Evolutionary conservation across 176 grass and related monocot species (phyloP), one percentile per base, ranked within the genome.

Genomic region (Oryza glumipatula): DNA sequence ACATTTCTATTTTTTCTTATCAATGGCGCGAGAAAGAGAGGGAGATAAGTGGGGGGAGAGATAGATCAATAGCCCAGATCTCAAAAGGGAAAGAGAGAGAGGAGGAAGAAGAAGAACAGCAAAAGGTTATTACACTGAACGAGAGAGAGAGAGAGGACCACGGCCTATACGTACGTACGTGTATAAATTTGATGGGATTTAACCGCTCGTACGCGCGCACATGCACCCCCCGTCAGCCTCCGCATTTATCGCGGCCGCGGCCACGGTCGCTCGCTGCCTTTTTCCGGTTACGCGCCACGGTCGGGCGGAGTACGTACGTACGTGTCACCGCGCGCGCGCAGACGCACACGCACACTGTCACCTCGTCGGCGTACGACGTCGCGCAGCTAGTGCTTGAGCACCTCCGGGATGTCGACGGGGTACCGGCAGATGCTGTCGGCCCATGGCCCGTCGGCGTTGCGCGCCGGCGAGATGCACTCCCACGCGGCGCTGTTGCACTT

Each of bases 401-500:
- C 87, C 61, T 89, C 93, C 11, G 93, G 93, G 49, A 95, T 88
- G 68, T 95, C 70, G 4, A 95, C 88, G 0, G 93, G 93, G 52
- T 95, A 95, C 11, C 90, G 90, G 78, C 89, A 51, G 90, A 95
- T 86, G 78, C 79, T 82, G 0, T 79, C 76, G 0, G 66, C 86
- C 93, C 93, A 95, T 0, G 93, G 90, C 0, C 93, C 93, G 21
- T 84, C 77, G 6, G 81, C 88, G 67, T 38, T 70, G 51, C 52
- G 21, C 4, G 91, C 9, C 1, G 93, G 88, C 74, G 46, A 30
- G 36, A 97, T 78, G 78, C 92, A 92, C 92, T 92, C 92, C 95
- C 95, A 98, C 9, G 86, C 83, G 0, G 89, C 91, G 70, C 93
- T 98, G 87, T 98, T 98, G 91, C 95, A 98, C 86, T 95, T 95